These are phyloP conservation scores for Lenwebbia sp. DNA, from an alignment of 345 rosid species.

Conservation along the genomic window DNA sequence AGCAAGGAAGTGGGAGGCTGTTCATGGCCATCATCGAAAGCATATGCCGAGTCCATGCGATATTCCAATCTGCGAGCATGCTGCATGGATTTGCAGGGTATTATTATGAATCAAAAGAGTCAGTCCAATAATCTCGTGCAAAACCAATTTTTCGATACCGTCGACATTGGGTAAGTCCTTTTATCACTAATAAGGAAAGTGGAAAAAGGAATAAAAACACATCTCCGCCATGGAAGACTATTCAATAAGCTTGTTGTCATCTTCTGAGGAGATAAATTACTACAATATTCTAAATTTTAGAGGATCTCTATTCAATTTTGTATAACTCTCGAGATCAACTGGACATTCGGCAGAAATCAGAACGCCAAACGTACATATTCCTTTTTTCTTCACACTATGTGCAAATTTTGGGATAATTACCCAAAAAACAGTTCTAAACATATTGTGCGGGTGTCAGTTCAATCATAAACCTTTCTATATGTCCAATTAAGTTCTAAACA, in stretches of 20 bases:
- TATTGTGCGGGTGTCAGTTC: not conserved
- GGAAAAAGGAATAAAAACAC: not conserved
- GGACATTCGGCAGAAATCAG: not conserved
- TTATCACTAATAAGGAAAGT: not conserved
- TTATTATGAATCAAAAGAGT: not conserved
- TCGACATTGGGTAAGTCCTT: not conserved
- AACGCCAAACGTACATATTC: not conserved
- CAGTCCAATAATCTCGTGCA: not conserved
- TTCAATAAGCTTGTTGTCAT: not conserved
- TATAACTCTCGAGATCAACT: not conserved
- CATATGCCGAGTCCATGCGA: slow-evolving; percentile 7
- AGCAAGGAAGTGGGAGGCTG: slow-evolving; percentile 8
- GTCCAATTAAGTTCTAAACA: not conserved
- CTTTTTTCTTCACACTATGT: not conserved
- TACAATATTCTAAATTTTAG: not conserved
- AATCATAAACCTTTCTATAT: not conserved
- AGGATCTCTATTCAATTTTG: not conserved
- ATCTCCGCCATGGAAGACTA: not conserved
- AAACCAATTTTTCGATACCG: not conserved
- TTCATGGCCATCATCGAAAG: slow-evolving; percentile 6
- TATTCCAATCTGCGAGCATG: not conserved
- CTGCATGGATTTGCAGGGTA: slow-evolving; percentile 1
- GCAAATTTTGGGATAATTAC: too few species aligned
- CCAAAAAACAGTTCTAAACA: too few species aligned
- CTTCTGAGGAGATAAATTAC: not conserved